These are phyloP conservation scores for Fusarium bactridioides DNA, from an alignment of 2,329 filamentous ascomycete genomes.

Conservation along the genomic window DNA sequence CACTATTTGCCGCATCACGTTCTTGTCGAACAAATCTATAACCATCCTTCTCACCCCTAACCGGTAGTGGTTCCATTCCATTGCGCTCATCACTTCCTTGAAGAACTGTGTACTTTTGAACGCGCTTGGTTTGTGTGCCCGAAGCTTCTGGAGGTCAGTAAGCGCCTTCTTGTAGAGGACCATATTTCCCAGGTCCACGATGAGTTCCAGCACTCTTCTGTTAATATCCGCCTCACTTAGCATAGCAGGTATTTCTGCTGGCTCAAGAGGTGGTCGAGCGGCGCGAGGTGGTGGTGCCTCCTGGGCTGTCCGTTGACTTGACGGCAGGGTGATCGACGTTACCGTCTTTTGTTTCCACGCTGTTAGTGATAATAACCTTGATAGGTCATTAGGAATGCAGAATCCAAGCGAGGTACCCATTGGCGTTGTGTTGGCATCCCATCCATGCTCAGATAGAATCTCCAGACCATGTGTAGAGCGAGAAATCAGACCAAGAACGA, in stretches of 20 bases:
- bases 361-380: slow-evolving; percentile 76
- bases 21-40: slow-evolving; percentile 93
- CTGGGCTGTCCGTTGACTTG: slow-evolving; percentile 61
- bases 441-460: slow-evolving; percentile 87
- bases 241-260: slow-evolving; percentile 51
- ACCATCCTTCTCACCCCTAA: slow-evolving; percentile 88
- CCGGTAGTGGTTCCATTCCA: slow-evolving; percentile 90
- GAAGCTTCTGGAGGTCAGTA: slow-evolving; percentile 81
- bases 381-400: slow-evolving; percentile 82
- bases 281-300: slow-evolving; percentile 53
- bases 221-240: slow-evolving; percentile 70
- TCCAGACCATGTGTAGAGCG: slow-evolving; percentile 91
- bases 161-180: slow-evolving; percentile 90
- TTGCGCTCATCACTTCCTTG: slow-evolving; percentile 80
- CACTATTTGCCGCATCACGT: slow-evolving; percentile 83
- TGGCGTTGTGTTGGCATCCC: slow-evolving; percentile 89
- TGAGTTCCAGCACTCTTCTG: slow-evolving; percentile 83
- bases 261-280: slow-evolving; percentile 54
- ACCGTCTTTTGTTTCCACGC: slow-evolving; percentile 65
- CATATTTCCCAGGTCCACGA: slow-evolving; percentile 90
- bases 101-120: slow-evolving; percentile 84
- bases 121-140: slow-evolving; percentile 74
- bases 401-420: slow-evolving; percentile 86
- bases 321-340: slow-evolving; percentile 56
- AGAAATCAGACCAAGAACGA: slow-evolving; percentile 91